phyloP scores from a whole-genome alignment of 2,329 filamentous ascomycete species.

The Stachybotrys elegans region DNA sequence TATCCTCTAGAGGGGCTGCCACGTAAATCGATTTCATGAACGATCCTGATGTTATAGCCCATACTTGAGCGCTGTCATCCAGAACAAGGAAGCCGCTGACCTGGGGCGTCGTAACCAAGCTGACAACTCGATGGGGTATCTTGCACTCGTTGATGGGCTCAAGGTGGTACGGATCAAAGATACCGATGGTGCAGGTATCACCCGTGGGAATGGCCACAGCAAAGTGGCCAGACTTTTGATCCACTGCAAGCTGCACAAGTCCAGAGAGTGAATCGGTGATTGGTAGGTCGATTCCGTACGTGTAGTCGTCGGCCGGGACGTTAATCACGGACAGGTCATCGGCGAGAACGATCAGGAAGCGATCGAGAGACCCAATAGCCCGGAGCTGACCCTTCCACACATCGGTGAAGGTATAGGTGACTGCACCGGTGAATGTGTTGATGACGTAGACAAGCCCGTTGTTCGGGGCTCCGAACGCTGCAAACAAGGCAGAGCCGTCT shows the following conservation, averaged over 20 bases:
- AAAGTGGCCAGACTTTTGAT: slow-evolving; percentile 59
- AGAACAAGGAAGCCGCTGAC: slow-evolving; percentile 70
- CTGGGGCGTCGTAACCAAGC: slow-evolving; percentile 58
- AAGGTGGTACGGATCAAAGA: slow-evolving; percentile 61
- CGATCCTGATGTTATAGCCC: slow-evolving; percentile 55
- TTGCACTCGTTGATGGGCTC: slow-evolving; percentile 54
- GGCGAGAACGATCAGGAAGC: slow-evolving; percentile 71
- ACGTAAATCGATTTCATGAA: slow-evolving; percentile 47
- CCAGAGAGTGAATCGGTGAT: slow-evolving; percentile 32
- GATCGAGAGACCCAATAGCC: slow-evolving; percentile 66
- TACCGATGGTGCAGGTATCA: slow-evolving; percentile 50
- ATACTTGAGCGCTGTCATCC: slow-evolving; percentile 71
- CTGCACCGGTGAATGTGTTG: slow-evolving; percentile 61
- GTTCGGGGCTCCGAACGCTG: slow-evolving; percentile 50
- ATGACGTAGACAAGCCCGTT: slow-evolving; percentile 69
- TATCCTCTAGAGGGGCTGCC: slow-evolving; percentile 50
- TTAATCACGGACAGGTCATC: slow-evolving; percentile 76
- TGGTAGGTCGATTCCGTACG: slow-evolving; percentile 58
- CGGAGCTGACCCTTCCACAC: slow-evolving; percentile 62
- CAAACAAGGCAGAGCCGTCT: slow-evolving; percentile 79
- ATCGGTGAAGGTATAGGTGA: slow-evolving; percentile 63
- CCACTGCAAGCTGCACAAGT: slow-evolving; percentile 66
- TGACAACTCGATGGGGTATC: slow-evolving; percentile 56
- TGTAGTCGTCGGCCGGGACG: slow-evolving; percentile 70
- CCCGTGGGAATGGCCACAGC: slow-evolving; percentile 51